Base-by-base conservation (phyloP, 2,329 filamentous ascomycete genomes). In the Periconia sp. region DNA sequence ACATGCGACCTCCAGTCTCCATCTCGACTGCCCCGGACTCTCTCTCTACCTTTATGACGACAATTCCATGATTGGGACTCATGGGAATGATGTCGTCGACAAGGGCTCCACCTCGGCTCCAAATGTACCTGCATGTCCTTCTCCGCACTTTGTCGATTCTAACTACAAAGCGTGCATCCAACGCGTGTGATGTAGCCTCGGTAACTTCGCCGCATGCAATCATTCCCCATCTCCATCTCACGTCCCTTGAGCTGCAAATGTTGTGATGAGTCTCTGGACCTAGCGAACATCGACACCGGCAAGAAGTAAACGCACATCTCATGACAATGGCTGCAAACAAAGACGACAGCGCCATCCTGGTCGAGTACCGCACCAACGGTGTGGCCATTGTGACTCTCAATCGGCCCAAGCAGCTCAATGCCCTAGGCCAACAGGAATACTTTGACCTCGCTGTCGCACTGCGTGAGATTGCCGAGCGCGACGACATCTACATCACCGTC, bases 301-400 rank as follows among this genome's bases (percentile, higher is more conserved):
- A 46, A 23, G 8, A 42, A 3, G 10, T n/a, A 19, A 27, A 33
- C n/a, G 11, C 18, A 33, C 17, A 19, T 8, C 30, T 45, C 20
- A 27, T 3, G 45, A 62, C 13, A 37, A 79, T 78, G 75, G 62
- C 62, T 23, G 73, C 79, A 52, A 73, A 83, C 57, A 71, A 75
- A 47, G 43, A 45, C 20, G 23, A 45, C 43, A 20, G 43, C n/a
- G n/a, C n/a, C 43, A 79, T 88, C 55, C 81, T 79, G 45, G 69
- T 90, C 64, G 81, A 85, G 56, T 89, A 86, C 73, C 79, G 81
- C 64, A 88, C 84, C 72, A 86, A 86, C 55, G 52, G 44, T 37
- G 77, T 92, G 59, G 91, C 93, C 67, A 85, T 92, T 69, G 87
- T 99, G 74, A 96, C 91, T 17, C 87, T 99, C 70, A 88, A 92